Percentiles rank a stretch among this genome's conserved stretches.
phyloP scores from a whole-genome alignment of 805 yeast species.

The Starmerella riodocensis region DNA sequence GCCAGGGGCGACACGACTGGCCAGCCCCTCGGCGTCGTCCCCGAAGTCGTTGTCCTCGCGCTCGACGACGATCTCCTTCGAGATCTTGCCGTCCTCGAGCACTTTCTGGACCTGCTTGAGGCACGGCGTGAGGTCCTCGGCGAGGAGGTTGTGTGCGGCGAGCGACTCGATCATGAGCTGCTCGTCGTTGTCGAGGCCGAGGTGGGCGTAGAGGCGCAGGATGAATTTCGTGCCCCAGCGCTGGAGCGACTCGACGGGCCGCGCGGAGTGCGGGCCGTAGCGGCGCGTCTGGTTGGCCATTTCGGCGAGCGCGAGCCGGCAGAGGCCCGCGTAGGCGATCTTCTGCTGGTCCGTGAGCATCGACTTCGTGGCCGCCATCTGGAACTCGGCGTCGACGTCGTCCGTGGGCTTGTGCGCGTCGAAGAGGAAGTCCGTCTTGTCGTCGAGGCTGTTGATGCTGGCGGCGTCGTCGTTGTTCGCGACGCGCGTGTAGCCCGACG shows the following conservation, averaged over 20 bases:
- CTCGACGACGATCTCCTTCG: conserved; percentile 3
- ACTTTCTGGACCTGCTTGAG: conserved; percentile 29
- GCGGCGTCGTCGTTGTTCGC: conserved; percentile 48
- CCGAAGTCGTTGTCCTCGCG: too few species aligned
- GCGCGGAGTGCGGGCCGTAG: conserved; percentile 26
- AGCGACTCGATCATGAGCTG: conserved; percentile 74
- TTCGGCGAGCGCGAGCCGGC: conserved; percentile 59
- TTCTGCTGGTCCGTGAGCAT: conserved; percentile 74
- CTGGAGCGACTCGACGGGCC: conserved; percentile 63
- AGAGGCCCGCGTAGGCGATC: conserved; percentile 81
- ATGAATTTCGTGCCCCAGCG: conserved; percentile 71
- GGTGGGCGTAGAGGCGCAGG: conserved; percentile 61
- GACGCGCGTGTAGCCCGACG: conserved; percentile 74
- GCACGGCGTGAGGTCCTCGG: conserved; percentile 54
- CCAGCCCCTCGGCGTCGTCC: too few species aligned
- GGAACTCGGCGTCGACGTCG: conserved; percentile 41
- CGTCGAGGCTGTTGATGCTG: conserved; percentile 40
- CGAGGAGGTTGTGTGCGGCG: conserved; percentile 69
- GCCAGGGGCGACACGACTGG: too few species aligned
- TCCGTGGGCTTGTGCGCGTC: conserved; percentile 32
- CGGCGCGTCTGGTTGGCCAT: conserved; percentile 61
- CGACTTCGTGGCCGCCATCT: conserved; percentile 64
- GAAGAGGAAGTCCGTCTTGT: conserved; percentile 44
- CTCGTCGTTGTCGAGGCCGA: conserved; percentile 68
- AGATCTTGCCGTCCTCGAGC: conserved; percentile 8